These are phyloP conservation scores for Porphyrellus cyaneotinctus DNA, from an alignment of 768 basidiomycete species.

Conservation along the genomic window DNA sequence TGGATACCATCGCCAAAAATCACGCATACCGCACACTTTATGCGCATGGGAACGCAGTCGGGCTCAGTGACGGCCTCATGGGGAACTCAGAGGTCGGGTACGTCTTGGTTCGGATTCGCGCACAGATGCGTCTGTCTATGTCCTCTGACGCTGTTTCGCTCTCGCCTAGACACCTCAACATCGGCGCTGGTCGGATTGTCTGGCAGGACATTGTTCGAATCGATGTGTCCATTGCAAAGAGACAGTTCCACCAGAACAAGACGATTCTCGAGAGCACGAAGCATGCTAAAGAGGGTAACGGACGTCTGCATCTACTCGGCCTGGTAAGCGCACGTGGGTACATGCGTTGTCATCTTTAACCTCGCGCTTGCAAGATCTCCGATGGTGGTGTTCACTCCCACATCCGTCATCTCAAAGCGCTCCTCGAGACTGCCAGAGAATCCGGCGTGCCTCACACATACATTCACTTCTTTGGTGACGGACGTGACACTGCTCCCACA, in stretches of 20 bases:
- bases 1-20: slow-evolving; percentile 81
- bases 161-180: slow-evolving; percentile 78
- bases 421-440: slow-evolving; percentile 88
- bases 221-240: slow-evolving; percentile 87
- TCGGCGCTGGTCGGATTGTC: slow-evolving; percentile 90
- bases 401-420: slow-evolving; percentile 83
- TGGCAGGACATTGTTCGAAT: slow-evolving; percentile 99
- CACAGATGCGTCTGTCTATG: background rate
- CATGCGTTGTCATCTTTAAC: slow-evolving; percentile 3
- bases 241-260: slow-evolving; percentile 76
- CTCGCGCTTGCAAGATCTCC: slow-evolving; percentile 55
- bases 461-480: slow-evolving; percentile 93
- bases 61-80: slow-evolving; percentile 92
- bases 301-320: slow-evolving; percentile 85
- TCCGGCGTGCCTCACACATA: slow-evolving; percentile 80
- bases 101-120: no score
- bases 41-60: slow-evolving; percentile 91
- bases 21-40: slow-evolving; percentile 68
- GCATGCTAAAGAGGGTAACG: slow-evolving; percentile 75
- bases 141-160: background rate
- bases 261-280: slow-evolving; percentile 69
- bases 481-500: slow-evolving; percentile 88
- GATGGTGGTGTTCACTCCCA: slow-evolving; percentile 98
- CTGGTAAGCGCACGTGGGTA: slow-evolving; percentile 56
- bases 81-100: slow-evolving; percentile 98